These are phyloP conservation scores for Sugiyamaella novakii DNA, from an alignment of 1,139 yeast genomes.

Conservation along the genomic window DNA sequence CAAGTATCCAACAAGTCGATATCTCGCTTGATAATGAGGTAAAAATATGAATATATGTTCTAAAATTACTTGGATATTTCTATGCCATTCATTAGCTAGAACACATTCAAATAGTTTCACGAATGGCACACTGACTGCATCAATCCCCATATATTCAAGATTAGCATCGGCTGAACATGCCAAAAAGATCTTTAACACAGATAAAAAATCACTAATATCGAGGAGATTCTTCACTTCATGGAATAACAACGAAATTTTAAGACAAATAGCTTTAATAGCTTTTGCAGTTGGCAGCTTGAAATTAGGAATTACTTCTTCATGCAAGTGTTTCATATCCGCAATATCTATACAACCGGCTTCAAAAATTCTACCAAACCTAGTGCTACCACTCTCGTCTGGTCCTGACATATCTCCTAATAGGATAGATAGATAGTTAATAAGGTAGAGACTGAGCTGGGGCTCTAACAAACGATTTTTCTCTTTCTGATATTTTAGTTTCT, in stretches of 20 bases:
- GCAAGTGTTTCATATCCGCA: not conserved
- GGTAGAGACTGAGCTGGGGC: not conserved
- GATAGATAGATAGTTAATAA: not conserved
- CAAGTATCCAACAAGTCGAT: conserved; percentile 6
- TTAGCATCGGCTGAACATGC: conserved; percentile 14
- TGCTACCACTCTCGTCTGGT: not conserved
- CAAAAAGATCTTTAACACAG: conserved; percentile 3
- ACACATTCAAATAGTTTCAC: not conserved
- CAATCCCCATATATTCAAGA: conserved; percentile 17
- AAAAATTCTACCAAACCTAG: not conserved
- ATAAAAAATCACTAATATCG: not conserved
- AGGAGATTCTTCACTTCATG: not conserved
- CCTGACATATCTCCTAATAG: not conserved
- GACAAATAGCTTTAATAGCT: not conserved
- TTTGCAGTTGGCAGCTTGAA: conserved; percentile 11
- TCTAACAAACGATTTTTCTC: not conserved
- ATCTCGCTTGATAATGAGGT: conserved; percentile 8
- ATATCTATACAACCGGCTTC: not conserved
- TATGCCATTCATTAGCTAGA: conserved; percentile 4
- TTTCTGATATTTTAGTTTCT: not conserved
- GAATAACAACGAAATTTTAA: not conserved
- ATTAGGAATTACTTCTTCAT: conserved; percentile 13
- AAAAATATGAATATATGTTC: conserved; percentile 7
- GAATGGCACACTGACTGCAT: conserved; percentile 14
- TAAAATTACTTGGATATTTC: not conserved